Percentiles rank a stretch among this genome's conserved stretches.
Conservation (phyloP, 148 eudicot species). For the Pharnaceum exiguum region DNA sequence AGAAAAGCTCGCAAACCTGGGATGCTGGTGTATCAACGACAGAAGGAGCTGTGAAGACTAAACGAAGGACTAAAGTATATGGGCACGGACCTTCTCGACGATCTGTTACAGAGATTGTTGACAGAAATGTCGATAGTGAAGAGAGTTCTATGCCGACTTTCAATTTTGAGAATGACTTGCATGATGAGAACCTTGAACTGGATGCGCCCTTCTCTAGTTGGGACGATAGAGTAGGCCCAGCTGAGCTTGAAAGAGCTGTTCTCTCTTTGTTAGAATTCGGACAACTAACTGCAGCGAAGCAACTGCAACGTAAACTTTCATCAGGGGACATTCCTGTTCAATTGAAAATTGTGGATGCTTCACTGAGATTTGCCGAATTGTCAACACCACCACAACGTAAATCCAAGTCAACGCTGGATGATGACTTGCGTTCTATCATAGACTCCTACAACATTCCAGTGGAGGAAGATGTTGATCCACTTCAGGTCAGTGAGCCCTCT, state of each 20-base stretch:
- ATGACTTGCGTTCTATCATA: constrained; percentile 61
- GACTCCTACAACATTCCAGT: constrained; percentile 46
- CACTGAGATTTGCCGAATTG: constrained; percentile 73
- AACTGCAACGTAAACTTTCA: constrained; percentile 87
- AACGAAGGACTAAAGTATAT: constrained; percentile 65
- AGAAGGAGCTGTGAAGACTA: constrained; percentile 45
- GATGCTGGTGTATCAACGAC: constrained; percentile 40
- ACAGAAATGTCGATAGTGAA: constrained; percentile 50
- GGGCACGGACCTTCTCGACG: constrained; percentile 52
- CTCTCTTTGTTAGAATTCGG: constrained; percentile 93
- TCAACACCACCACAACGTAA: constrained; percentile 65
- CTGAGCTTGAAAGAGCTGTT: constrained; percentile 89
- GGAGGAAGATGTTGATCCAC: constrained; percentile 48
- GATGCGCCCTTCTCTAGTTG: constrained; percentile 75
- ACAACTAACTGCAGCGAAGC: constrained; percentile 90
- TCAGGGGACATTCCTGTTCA: constrained; percentile 61
- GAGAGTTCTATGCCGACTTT: constrained; percentile 30
- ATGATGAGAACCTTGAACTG: constrained; percentile 49
- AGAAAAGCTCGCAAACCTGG: constrained; percentile 37
- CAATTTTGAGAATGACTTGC: constrained; percentile 37
- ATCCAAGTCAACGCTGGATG: constrained; percentile 50
- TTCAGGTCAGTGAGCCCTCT: constrained; percentile 46
- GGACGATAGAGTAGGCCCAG: constrained; percentile 92
- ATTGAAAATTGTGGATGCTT: constrained; percentile 61
- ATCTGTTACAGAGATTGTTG: constrained; percentile 40